phyloP scores from a whole-genome alignment of 2,329 filamentous ascomycete genomes.

The Phialophora chinensis region DNA sequence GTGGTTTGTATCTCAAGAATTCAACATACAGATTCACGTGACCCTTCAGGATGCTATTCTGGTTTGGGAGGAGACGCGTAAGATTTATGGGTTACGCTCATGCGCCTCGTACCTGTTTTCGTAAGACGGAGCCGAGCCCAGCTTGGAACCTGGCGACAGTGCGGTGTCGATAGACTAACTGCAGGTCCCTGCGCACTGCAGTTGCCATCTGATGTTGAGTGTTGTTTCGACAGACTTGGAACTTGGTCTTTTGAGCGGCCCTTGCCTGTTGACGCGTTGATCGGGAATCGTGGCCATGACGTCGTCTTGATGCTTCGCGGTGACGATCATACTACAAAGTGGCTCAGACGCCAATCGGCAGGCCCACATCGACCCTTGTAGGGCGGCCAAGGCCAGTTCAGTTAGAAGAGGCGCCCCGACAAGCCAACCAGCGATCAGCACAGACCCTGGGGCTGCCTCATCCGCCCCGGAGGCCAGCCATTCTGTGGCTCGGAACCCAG shows the following conservation, averaged over 20 bases:
- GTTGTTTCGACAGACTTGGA: neutral
- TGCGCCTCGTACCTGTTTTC: neutral
- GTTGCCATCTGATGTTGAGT: neutral
- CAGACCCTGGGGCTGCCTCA: constrained; percentile 9
- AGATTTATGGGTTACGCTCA: neutral
- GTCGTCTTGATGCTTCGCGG: constrained; percentile 1
- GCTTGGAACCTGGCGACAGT: neutral
- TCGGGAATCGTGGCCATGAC: constrained; percentile 15
- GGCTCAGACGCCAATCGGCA: constrained; percentile 26
- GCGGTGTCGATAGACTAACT: neutral
- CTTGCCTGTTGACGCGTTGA: constrained; percentile 1
- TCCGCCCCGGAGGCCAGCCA: neutral
- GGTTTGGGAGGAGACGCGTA: neutral
- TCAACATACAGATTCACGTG: neutral
- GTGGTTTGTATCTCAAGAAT: neutral
- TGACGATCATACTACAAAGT: constrained; percentile 22
- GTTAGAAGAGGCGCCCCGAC: neutral
- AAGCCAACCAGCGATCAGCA: constrained; percentile 10
- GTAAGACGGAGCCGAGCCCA: neutral
- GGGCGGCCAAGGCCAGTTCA: neutral
- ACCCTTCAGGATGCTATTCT: neutral
- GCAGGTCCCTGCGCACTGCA: neutral
- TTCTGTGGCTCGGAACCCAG: constrained; percentile 9
- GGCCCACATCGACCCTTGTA: neutral
- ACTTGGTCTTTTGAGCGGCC: neutral